These are phyloP conservation scores for Aspergillus asperescens DNA, from an alignment of 495 filamentous ascomycete genomes.

Conservation along the genomic window DNA sequence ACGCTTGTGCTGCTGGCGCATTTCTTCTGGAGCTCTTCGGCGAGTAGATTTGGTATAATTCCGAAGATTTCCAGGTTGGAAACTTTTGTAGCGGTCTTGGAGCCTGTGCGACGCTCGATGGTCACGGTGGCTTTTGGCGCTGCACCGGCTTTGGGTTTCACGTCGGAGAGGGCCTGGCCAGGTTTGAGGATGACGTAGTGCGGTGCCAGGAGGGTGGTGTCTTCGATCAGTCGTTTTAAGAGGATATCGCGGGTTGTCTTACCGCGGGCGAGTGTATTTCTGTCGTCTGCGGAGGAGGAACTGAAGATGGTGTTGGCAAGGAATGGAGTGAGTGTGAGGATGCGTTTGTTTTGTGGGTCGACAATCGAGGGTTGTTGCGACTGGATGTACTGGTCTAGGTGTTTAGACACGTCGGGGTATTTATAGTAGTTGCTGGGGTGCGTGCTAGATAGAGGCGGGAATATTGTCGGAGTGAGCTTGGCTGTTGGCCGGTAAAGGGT, in stretches of 20 bases:
- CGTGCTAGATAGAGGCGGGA: conserved; percentile 37
- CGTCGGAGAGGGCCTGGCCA: conserved; percentile 42
- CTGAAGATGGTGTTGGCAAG: conserved; percentile 59
- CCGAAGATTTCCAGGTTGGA: conserved; percentile 58
- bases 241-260: conserved; percentile 59
- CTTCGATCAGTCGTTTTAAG: conserved; percentile 52
- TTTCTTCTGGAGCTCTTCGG: conserved; percentile 65
- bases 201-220: conserved; percentile 43
- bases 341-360: conserved; percentile 54
- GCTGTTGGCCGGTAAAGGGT: conserved; percentile 51
- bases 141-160: conserved; percentile 59
- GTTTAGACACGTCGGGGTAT: conserved; percentile 38
- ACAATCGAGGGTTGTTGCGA: conserved; percentile 53
- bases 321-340: conserved; percentile 58
- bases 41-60: conserved; percentile 54
- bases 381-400: conserved; percentile 41
- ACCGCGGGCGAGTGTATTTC: conserved; percentile 52
- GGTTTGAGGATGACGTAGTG: conserved; percentile 54
- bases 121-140: conserved; percentile 55
- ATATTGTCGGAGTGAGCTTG: conserved; percentile 53
- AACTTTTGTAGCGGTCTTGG: conserved; percentile 63
- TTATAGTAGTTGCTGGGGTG: conserved; percentile 51
- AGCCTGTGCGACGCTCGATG: conserved; percentile 61
- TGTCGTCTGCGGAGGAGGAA: conserved; percentile 47
- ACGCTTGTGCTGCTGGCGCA: conserved; percentile 69